Evolutionary conservation across 345 rosid species (phyloP).

Genomic region (Murraya paniculata): DNA sequence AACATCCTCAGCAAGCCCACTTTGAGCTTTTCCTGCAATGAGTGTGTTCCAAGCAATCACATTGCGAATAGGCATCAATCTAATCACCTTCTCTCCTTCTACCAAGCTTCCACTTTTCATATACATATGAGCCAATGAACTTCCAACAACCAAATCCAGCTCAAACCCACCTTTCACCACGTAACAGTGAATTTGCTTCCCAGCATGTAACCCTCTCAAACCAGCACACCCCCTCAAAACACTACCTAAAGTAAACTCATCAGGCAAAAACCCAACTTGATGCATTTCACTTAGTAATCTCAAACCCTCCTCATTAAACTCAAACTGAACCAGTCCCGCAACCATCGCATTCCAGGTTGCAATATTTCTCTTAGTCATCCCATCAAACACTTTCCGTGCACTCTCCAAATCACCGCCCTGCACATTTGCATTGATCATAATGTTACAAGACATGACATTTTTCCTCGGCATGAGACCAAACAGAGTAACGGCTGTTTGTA

Average conservation of each 20-base stretch:
- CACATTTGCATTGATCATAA: conserved; percentile 53
- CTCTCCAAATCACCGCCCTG: conserved; percentile 39
- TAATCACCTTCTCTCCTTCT: conserved; percentile 62
- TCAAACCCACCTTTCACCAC: conserved; percentile 49
- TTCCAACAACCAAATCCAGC: conserved; percentile 49
- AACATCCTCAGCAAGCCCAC: conserved; percentile 51
- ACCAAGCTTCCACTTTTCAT: conserved; percentile 57
- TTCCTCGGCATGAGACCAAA: conserved; percentile 46
- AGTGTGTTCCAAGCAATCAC: conserved; percentile 75
- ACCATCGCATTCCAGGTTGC: conserved; percentile 75
- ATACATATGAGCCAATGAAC: conserved; percentile 75
- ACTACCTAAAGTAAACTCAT: conserved; percentile 62
- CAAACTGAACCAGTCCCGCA: conserved; percentile 48
- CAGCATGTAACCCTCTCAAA: conserved; percentile 35
- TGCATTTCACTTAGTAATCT: conserved; percentile 53
- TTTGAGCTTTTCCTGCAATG: conserved; percentile 62
- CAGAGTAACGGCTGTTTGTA: conserved; percentile 38
- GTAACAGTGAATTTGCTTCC: conserved; percentile 59
- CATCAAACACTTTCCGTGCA: conserved; percentile 62
- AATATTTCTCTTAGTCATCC: conserved; percentile 59
- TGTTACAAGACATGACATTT: conserved; percentile 78
- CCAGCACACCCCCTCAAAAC: conserved; percentile 70
- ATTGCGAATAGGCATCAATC: conserved; percentile 43
- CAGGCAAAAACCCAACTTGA: conserved; percentile 45
- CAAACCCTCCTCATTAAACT: conserved; percentile 58